phyloP scores from a whole-genome alignment of 75 land plant species.

The Selaginella moellendorffii region DNA sequence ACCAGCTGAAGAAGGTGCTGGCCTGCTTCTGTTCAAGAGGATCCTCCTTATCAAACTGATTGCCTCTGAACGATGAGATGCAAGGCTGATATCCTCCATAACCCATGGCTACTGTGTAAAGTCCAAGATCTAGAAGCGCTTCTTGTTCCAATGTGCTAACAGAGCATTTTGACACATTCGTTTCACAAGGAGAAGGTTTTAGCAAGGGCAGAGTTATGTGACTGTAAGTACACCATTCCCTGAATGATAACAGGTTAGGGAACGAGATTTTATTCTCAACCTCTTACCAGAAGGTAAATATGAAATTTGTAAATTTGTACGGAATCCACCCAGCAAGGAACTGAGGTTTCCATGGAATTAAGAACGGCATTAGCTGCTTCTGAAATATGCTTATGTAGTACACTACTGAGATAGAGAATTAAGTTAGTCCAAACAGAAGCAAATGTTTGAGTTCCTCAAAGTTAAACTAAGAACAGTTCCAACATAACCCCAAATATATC shows the following conservation, averaged over 20 bases:
- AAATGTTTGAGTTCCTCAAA: neutral
- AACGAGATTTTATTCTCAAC: too few relatives aligned
- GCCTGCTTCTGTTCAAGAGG: slow-evolving; percentile 22
- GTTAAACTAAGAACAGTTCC: neutral
- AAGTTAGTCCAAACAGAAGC: slow-evolving; percentile 40
- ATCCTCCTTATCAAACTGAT: slow-evolving; percentile 32
- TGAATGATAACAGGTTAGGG: slow-evolving; percentile 18
- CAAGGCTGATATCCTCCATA: slow-evolving; percentile 63
- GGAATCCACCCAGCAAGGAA: slow-evolving; percentile 61
- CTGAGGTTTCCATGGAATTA: slow-evolving; percentile 59
- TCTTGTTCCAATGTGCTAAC: neutral
- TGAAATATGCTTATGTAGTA: slow-evolving; percentile 41
- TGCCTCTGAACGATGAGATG: slow-evolving; percentile 57
- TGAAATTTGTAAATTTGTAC: slow-evolving; percentile 54
- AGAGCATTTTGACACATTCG: too few relatives aligned
- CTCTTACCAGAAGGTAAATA: slow-evolving; percentile 45
- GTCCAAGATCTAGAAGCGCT: slow-evolving; percentile 33
- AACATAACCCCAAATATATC: neutral
- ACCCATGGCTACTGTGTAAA: slow-evolving; percentile 64
- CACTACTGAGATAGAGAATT: slow-evolving; percentile 46
- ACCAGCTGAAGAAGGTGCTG: slow-evolving; percentile 53
- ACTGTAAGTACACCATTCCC: slow-evolving; percentile 68
- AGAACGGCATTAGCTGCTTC: slow-evolving; percentile 47
- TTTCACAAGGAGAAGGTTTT: too few relatives aligned
- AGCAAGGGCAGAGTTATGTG: slow-evolving; percentile 53